Conservation (phyloP, 371 early-diverging fungal species). For the Ordospora colligata region DNA sequence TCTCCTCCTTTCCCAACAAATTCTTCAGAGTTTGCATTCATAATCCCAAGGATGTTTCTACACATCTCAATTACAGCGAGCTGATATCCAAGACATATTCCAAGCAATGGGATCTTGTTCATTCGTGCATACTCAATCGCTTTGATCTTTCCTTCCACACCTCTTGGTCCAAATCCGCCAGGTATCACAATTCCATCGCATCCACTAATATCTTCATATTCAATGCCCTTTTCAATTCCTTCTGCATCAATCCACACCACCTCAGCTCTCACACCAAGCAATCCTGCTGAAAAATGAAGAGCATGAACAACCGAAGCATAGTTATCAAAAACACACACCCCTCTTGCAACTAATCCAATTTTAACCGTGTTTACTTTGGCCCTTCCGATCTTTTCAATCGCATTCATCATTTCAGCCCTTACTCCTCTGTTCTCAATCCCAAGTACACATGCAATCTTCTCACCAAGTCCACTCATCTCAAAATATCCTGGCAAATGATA, state of each 20-base stretch:
- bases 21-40: slow-evolving; percentile 59
- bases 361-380: slow-evolving; percentile 62
- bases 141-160: slow-evolving; percentile 85
- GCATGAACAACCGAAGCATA: slow-evolving; percentile 90
- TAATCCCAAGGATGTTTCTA: slow-evolving; percentile 77
- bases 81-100: slow-evolving; percentile 96
- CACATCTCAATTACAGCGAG: slow-evolving; percentile 92
- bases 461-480: slow-evolving; percentile 70
- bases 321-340: slow-evolving; percentile 80
- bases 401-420: not conserved
- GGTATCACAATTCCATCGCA: slow-evolving; percentile 87
- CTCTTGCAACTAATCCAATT: slow-evolving; percentile 89
- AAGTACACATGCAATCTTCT: slow-evolving; percentile 65
- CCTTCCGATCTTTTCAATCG: not conserved
- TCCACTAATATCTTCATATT: slow-evolving; percentile 56
- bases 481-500: slow-evolving; percentile 87
- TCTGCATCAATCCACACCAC: slow-evolving; percentile 78
- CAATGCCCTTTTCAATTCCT: slow-evolving; percentile 69
- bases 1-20: slow-evolving; percentile 65
- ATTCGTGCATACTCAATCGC: slow-evolving; percentile 94
- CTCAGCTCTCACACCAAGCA: slow-evolving; percentile 66
- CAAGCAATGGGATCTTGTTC: slow-evolving; percentile 88
- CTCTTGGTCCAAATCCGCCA: slow-evolving; percentile 94
- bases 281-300: slow-evolving; percentile 72
- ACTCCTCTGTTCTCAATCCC: not conserved